Evolutionary conservation across 192 early-diverging fungal species (phyloP).

Genomic region (Backusella morwellensis): DNA sequence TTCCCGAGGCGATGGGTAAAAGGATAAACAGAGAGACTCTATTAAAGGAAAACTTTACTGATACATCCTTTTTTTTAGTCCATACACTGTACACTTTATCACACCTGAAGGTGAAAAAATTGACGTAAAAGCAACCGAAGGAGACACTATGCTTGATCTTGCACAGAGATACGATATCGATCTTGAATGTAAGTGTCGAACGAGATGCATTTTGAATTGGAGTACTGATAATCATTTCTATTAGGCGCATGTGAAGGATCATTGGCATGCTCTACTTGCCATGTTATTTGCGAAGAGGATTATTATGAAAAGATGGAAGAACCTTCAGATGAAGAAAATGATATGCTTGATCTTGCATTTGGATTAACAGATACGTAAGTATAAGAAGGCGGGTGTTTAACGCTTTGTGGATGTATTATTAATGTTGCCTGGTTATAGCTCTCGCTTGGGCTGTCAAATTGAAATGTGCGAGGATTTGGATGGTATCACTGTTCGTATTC

Average conservation of each 20-base stretch:
- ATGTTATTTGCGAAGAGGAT: constrained; percentile 82
- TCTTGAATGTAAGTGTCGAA: constrained; percentile 70
- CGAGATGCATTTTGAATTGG: no score
- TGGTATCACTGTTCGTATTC: constrained; percentile 85
- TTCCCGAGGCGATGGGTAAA: constrained; percentile 31
- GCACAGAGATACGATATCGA: constrained; percentile 91
- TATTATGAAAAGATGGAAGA: constrained; percentile 86
- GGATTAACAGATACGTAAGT: constrained; percentile 92
- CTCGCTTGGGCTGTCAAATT: constrained; percentile 93
- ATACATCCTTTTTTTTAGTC: constrained; percentile 10
- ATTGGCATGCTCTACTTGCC: constrained; percentile 92
- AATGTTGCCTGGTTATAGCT: constrained; percentile 40
- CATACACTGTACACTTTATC: constrained; percentile 76
- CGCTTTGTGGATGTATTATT: not conserved
- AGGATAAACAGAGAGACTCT: not conserved
- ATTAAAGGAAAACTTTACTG: not conserved
- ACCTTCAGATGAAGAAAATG: constrained; percentile 96
- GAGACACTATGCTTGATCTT: constrained; percentile 88
- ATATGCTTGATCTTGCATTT: constrained; percentile 97
- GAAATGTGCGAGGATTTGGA: constrained; percentile 81
- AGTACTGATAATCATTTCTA: not conserved
- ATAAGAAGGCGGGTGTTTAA: not conserved
- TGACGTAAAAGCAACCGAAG: constrained; percentile 75
- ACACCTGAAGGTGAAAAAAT: constrained; percentile 79
- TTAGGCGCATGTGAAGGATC: constrained; percentile 93